Conservation (phyloP, 2,329 filamentous ascomycete genomes). For the Mariannaea sp. region DNA sequence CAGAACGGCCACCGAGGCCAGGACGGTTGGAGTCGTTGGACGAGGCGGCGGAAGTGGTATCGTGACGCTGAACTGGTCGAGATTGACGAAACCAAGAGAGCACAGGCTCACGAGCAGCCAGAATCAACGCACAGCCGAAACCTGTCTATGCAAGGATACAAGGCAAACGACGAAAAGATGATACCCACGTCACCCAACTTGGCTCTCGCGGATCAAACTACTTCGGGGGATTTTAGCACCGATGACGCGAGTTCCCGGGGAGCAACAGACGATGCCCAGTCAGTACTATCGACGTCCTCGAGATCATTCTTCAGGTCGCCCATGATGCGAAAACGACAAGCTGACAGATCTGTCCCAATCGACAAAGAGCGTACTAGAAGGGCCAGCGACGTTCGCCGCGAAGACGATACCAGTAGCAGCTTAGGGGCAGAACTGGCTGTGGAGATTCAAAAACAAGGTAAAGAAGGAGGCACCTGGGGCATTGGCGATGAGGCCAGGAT, state of each 20-base stretch:
- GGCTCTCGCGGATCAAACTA: slow-evolving; percentile 29
- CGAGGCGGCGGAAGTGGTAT: slow-evolving; percentile 91
- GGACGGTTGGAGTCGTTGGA: slow-evolving; percentile 95
- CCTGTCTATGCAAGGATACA: slow-evolving; percentile 41
- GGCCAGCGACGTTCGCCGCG: slow-evolving; percentile 49
- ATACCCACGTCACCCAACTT: slow-evolving; percentile 37
- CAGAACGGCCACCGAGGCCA: slow-evolving; percentile 80
- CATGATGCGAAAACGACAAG: slow-evolving; percentile 47
- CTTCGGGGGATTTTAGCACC: slow-evolving; percentile 35
- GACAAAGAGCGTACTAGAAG: slow-evolving; percentile 47
- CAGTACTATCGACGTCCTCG: slow-evolving; percentile 55
- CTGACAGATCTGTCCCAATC: slow-evolving; percentile 41
- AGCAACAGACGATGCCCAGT: slow-evolving; percentile 49
- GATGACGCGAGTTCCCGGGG: slow-evolving; percentile 38
- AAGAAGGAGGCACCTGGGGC: slow-evolving; percentile 70
- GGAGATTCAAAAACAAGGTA: slow-evolving; percentile 57
- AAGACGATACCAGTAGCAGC: slow-evolving; percentile 47
- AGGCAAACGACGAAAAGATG: slow-evolving; percentile 46
- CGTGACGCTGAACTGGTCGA: slow-evolving; percentile 96
- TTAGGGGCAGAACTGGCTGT: slow-evolving; percentile 54
- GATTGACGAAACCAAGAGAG: slow-evolving; percentile 46
- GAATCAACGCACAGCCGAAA: slow-evolving; percentile 43
- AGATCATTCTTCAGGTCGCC: slow-evolving; percentile 50
- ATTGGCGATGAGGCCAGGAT: slow-evolving; percentile 84
- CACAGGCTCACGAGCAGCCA: slow-evolving; percentile 45